Conservation (phyloP, 164 flowering plant genomes). For the Aristolochia californica region DNA sequence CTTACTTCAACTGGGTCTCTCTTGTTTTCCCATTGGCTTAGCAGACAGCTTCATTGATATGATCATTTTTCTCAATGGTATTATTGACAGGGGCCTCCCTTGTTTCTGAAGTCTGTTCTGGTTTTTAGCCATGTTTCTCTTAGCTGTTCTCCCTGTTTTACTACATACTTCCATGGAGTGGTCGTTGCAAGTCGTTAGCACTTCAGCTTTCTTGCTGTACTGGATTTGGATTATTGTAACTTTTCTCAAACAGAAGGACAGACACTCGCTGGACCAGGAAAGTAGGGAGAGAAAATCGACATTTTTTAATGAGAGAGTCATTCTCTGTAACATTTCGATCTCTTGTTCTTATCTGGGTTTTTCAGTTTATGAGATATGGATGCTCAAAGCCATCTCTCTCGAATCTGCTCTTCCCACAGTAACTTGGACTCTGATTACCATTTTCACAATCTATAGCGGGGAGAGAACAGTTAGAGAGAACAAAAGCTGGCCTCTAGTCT, state of each 20-base stretch:
- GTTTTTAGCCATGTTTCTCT: background rate
- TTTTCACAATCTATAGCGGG: constrained; percentile 22
- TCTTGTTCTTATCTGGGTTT: constrained; percentile 27
- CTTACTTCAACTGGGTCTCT: constrained; percentile 5
- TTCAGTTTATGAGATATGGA: constrained; percentile 28
- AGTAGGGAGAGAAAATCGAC: constrained; percentile 6
- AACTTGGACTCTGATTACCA: constrained; percentile 38
- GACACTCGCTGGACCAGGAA: constrained; percentile 3
- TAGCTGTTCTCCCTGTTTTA: background rate
- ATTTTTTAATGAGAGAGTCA: constrained; percentile 9
- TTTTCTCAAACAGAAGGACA: constrained; percentile 18
- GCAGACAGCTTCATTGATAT: constrained; percentile 4
- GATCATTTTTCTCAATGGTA: constrained; percentile 16
- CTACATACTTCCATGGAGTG: constrained; percentile 20
- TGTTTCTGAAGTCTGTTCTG: constrained; percentile 3
- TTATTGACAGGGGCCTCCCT: constrained; percentile 34
- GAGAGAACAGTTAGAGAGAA: constrained; percentile 11
- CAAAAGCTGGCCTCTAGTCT: constrained; percentile 44
- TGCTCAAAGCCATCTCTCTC: constrained; percentile 5
- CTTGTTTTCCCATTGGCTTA: too few species aligned
- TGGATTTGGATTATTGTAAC: constrained; percentile 37
- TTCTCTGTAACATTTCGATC: constrained; percentile 26
- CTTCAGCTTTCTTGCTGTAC: constrained; percentile 20
- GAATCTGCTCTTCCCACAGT: constrained; percentile 16
- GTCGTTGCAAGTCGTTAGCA: constrained; percentile 14